Base-by-base conservation (phyloP, 1,284 basidiomycete genomes). In the Melampsora americana region DNA sequence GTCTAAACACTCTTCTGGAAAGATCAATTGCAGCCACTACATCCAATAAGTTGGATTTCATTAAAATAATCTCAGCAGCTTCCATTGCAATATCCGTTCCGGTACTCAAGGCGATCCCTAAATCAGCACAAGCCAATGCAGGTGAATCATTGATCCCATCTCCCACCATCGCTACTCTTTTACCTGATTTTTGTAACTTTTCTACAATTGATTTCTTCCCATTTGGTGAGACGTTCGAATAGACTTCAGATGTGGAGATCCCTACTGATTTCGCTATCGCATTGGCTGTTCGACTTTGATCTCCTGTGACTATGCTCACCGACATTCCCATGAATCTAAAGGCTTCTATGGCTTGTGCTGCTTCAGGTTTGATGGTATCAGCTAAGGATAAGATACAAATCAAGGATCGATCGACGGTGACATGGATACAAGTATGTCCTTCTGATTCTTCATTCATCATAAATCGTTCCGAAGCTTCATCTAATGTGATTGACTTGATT, bases 111-210 rank as follows among this genome's bases (percentile, higher is more conserved):
- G 96, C 96, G 78, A 99, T 95, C 30, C 96, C 96, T 42, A 99
- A 90, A 1, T 93, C 92, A 0, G 95, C 92, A 1, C 92, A 92
- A 20, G 95, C 95, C 0, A 99, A 89, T 0, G 95, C 96, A 0
- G 95, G 95, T 0, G 94, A 95, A 83, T 99, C 96, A 83, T 99
- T 99, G 85, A 99, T 96, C 23, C 96, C 96, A 83, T 99, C 96
- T 26, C 96, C 96, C 66, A 99, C 93, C 93, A 94, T 81, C 26
- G 81, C 81, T 18, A 74, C 46, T 23, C 39, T 53, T 50, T 75
- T 79, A 23, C 89, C 84, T 79, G 87, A 87, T 80, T 88, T 86
- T 83, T 92, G 90, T 53, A 96, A 83, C 81, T 93, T 91, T 2
- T 88, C 85, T 23, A 97, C 86, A 75, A 92, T 87, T 23, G 89